These are phyloP conservation scores for Cadophora luteo-olivacea DNA, from an alignment of 2,329 filamentous ascomycete species.

Conservation along the genomic window DNA sequence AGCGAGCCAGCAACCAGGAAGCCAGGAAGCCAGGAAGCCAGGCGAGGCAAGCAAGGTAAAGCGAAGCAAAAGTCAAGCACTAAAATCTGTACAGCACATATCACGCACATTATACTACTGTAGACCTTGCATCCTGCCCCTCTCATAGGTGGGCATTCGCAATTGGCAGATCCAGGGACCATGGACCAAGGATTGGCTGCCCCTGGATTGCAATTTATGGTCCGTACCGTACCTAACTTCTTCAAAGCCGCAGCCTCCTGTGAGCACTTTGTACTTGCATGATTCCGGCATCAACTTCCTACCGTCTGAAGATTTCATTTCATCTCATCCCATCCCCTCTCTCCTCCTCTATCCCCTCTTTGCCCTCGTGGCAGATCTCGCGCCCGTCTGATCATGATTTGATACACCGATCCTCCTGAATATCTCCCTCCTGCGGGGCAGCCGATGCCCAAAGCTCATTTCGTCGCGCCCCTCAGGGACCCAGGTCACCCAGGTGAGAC, in stretches of 20 bases:
- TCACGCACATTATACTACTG: conserved; percentile 8
- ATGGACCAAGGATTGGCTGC: background rate
- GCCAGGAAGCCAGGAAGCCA: background rate
- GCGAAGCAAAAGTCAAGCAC: background rate
- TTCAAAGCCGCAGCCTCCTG: background rate
- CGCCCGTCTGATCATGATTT: conserved; percentile 25
- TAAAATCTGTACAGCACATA: background rate
- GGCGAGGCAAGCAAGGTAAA: background rate
- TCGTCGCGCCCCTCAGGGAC: background rate
- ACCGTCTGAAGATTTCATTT: conserved; percentile 18
- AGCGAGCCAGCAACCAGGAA: background rate
- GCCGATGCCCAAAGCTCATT: conserved; percentile 27
- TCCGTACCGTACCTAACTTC: background rate
- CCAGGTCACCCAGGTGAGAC: conserved; percentile 14
- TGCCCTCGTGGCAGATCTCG: conserved; percentile 9
- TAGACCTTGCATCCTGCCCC: conserved; percentile 23
- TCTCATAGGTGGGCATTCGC: conserved; percentile 10
- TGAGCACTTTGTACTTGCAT: conserved; percentile 10
- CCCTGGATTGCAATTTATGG: conserved; percentile 10
- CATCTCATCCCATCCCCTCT: background rate
- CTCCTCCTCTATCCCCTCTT: background rate
- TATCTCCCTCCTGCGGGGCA: conserved; percentile 25
- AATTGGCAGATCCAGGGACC: conserved; percentile 4
- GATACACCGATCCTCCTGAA: conserved; percentile 23
- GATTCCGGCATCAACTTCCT: conserved; percentile 12